Evolutionary conservation across 2,329 filamentous ascomycete species (phyloP).

Genomic region (Cladosporium oxysporum): DNA sequence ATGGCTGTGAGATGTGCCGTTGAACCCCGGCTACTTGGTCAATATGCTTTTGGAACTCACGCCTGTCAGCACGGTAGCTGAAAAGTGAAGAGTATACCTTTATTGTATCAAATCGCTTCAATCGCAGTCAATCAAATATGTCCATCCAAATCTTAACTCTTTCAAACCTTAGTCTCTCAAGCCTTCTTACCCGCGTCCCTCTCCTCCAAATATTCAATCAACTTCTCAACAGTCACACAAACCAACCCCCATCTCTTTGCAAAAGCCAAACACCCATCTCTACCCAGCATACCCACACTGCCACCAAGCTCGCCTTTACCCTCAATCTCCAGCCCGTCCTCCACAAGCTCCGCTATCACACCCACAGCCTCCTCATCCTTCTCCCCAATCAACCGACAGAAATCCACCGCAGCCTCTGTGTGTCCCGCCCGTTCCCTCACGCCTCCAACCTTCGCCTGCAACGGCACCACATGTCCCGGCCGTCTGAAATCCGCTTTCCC

Average conservation of each 20-base stretch:
- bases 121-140: background rate
- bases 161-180: background rate
- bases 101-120: conserved; percentile 2
- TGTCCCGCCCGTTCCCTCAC: conserved; percentile 80
- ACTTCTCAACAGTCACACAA: conserved; percentile 92
- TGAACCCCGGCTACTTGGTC: no score
- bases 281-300: conserved; percentile 82
- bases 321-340: conserved; percentile 72
- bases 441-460: conserved; percentile 76
- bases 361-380: conserved; percentile 68
- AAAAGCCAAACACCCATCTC: conserved; percentile 85
- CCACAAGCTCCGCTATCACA: conserved; percentile 89
- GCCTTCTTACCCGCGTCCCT: conserved; percentile 57
- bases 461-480: conserved; percentile 87
- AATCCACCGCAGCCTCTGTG: conserved; percentile 90
- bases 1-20: no score
- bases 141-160: background rate
- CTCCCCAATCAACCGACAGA: conserved; percentile 83
- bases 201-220: conserved; percentile 78
- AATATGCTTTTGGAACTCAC: no score
- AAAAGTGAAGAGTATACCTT: background rate
- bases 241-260: conserved; percentile 85
- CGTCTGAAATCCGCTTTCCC: conserved; percentile 67
- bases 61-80: background rate
- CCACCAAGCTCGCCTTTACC: conserved; percentile 66